A percentile compares a stretch with the other conserved stretches of the same genome.
Evolutionary conservation across 805 yeast species (phyloP).

Genomic region (Yamadazyma takamatsuzukensis): DNA sequence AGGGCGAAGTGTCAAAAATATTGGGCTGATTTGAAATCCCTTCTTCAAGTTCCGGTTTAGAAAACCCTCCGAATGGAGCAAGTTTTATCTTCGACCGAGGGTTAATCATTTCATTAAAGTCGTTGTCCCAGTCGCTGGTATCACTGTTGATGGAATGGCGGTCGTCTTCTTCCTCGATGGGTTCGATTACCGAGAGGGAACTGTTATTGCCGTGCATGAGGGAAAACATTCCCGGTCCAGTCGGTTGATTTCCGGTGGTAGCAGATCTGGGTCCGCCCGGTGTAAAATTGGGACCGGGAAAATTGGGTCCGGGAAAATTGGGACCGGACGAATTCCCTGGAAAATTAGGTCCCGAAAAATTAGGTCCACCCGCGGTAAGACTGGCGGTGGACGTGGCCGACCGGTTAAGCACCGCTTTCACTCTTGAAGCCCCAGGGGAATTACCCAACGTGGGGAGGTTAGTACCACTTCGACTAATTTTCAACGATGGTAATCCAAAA

Average conservation of each 20-base stretch:
- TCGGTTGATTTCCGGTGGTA: no score
- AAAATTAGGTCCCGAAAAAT: no score
- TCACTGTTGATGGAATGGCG: conserved; percentile 5
- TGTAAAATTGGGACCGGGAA: no score
- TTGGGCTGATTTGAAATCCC: conserved; percentile 41
- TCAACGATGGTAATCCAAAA: conserved; percentile 33
- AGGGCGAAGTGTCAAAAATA: conserved; percentile 58
- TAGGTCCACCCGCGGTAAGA: conserved; percentile 5
- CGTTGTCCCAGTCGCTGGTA: conserved; percentile 18
- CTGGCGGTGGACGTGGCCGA: conserved; percentile 5
- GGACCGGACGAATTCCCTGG: no score
- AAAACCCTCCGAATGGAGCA: conserved; percentile 73
- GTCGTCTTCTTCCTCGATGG: conserved; percentile 19
- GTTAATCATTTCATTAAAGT: conserved; percentile 24
- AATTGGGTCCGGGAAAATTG: no score
- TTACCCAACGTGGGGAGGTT: conserved; percentile 16
- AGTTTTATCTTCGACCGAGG: conserved; percentile 32
- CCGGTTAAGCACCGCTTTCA: conserved; percentile 2
- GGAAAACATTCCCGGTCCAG: conserved; percentile 12
- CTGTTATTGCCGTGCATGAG: conserved; percentile 24
- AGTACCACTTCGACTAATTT: conserved; percentile 28
- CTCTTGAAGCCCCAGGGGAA: conserved; percentile 3
- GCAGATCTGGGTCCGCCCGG: conserved; percentile 11
- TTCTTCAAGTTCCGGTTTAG: conserved; percentile 53
- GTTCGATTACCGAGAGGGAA: conserved; percentile 26